Base-by-base conservation (phyloP, 2,329 filamentous ascomycete genomes). In the Penicillium sp. region DNA sequence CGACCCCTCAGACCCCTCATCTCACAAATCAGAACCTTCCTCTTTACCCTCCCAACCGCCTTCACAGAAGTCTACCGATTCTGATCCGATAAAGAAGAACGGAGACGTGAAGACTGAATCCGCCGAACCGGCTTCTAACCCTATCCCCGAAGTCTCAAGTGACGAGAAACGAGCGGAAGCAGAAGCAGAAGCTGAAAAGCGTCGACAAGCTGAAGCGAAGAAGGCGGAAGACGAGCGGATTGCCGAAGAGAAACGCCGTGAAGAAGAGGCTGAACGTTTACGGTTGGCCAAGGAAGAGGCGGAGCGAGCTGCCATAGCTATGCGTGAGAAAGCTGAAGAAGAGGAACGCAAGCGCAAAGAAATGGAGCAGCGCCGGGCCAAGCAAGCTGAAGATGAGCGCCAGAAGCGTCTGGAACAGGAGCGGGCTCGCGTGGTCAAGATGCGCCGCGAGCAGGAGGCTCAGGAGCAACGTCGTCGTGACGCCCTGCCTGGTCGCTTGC, bases 381-480 rank as follows among this genome's bases (percentile, higher is more conserved):
- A 76, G 60, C 76, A 79, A 66, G 79, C 77, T 31, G 79, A 81
- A 61, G 79, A 81, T 56, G 79, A 82, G 57, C 77, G 73, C 6
- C 75, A 76, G 59, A 78, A 76, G 63, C 73, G 73, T 10, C 62
- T 76, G 25, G 78, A 80, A 60, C 74, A 77, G 66, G 75, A 80
- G 68, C 71, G 75, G 43, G 63, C 74, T 50, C 76, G 78, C 20
- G 72, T 78, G 42, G 75, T 78, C 49, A 78, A 79, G 68, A 61
- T 78, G 49, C 77, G 77, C 25, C 76, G 73, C 47, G 77, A 80
- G 47, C 76, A 77, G 55, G 75, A 79, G 63, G 79, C 80, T 59
- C 74, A 78, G 63, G 80, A 82, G 61, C 75, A 77, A 58, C 73
- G 75, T 52, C 79, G 79, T 38, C 72, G 79, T 39, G 77, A 81